Base-by-base conservation (phyloP, 768 basidiomycete genomes). In the Pulveroboletus sp. region DNA sequence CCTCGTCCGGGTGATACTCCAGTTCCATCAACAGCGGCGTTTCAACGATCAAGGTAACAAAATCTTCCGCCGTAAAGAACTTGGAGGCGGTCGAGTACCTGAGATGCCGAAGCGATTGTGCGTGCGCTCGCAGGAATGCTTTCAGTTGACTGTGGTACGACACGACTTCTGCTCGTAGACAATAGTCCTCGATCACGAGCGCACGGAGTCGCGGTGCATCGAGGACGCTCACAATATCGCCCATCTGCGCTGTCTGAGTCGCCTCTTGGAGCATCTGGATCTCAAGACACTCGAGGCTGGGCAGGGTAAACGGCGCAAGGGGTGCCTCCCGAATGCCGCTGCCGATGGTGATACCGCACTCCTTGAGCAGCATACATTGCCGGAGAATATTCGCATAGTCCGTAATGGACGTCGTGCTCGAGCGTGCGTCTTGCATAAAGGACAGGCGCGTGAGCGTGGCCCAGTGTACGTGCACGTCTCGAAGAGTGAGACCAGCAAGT, bases 401-500 rank as follows among this genome's bases (percentile, higher is more conserved):
- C 2, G 52, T 51, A 49, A 66, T 46, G 0, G 63, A 56, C 8
- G 58, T 46, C 31, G 50, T 41, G 36, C 58, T 63, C 15, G 58
- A 45, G 32, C 47, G 51, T n/a, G 54, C 52, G 27, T 63, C 52
- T n/a, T 56, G 55, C 60, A 66, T 66, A 38, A 64, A 63, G 2
- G 44, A 52, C 41, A 66, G 31, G 1, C 47, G 52, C 28, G 64
- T 58, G 42, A 64, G 53, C 36, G 33, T 46, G 6, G 50, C 45
- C 63, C 63, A 66, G 0, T 49, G 38, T 3, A 33, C 54, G 4
- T 39, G 46, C 6, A 66, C 51, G 8, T 64, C 50, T 32, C 43
- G 54, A 11, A 58, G 40, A 6, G 41, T 27, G 24, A 66, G 54
- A 7, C 57, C 50, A 28, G 53, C 49, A 8, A 65, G 56, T 8